Evolutionary conservation across 192 early-diverging fungal species (phyloP), one percentile per base, ranked within the genome.

Genomic region (Neocallimastix lanati): DNA sequence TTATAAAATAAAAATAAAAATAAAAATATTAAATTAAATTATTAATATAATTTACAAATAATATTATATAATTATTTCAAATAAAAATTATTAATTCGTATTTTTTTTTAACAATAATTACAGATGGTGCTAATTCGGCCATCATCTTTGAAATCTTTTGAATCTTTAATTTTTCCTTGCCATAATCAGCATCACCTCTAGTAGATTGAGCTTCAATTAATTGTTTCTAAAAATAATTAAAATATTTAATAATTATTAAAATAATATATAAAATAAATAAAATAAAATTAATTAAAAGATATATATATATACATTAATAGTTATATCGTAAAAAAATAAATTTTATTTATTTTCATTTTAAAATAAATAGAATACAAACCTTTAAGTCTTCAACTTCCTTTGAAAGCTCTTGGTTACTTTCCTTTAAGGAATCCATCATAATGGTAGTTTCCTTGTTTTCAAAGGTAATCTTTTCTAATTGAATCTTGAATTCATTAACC

Each of bases 401-500:
- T 33, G 84, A 82, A 33, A 95, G 84, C 79, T 98, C 96, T 29
- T 82, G 80, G 81, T 97, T 96, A 30, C 88, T 91, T 83, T 98
- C 96, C 40, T 92, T 93, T 76, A 97, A 84, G 83, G 89, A 91
- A 37, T 99, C 96, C 12, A 97, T 86, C n/a, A 89, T 94, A 79
- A 99, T 95, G 78, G 89, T 84, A 28, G 88, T 90, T 82, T 99
- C 98, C 85, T 95, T 94, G 85, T 91, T 90, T 30, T 93, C 94
- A 84, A 95, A 97, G 13, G 88, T 88, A 13, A 94, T 86, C 84
- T 97, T 97, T 80, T 97, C 94, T 13, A 98, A 83, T 84, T 95
- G 91, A 29, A 97, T 83, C 79, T 91, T 91, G 67, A 97, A 84
- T 37, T 96, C 92, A 40, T 85, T 90, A n/a, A 94, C 79, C 78